Base-by-base conservation (phyloP, 306 rosid genomes). In the Castanea sativa region DNA sequence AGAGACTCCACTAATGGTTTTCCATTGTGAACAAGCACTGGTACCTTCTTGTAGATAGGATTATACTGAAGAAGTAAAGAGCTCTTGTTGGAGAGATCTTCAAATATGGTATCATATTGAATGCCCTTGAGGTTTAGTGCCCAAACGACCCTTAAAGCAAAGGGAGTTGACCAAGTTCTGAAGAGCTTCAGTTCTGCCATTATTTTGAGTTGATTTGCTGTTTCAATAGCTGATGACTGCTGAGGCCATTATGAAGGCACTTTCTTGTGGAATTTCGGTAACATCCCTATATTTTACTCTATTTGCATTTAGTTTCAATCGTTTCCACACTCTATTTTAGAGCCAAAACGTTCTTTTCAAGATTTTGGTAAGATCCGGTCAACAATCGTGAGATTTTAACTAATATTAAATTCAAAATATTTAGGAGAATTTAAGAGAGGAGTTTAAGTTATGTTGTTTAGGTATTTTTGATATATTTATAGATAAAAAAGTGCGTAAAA, bases 11-110 rank as follows among this genome's bases (percentile, higher is more conserved):
- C 75, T n/a, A 80, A 49, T 27, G 84, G 19, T 4, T 80, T 84
- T 67, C 82, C 84, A n/a, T 71, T 65, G 30, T 84, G 87, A 64
- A 84, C 55, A 38, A 80, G 84, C 79, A 84, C 87, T 1, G 82
- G 82, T 57, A 84, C 69, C 45, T 73, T 80, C 51, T 76, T 58
- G 52, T 71, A 76, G 52, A 81, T 32, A 1, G 83, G 87, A 68
- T 83, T 86, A 33, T 70, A 75, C 56, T 77, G 68, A 15, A 86
- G 69, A 78, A 86, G 87, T 41, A 76, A 20, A 27, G 81, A 9
- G 79, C 89, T 86, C 78, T 86, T 81, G 83, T 75, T 72, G 3
- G 75, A 23, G 19, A 86, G 77, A 78, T 86, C 89, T 81, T 86
- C 87, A 1, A n/a, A 65, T 45, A 86, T 73, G 55, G 69, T 19